Evolutionary conservation across 371 early-diverging fungal species (phyloP).

Genomic region (Rhizomucor pusillus): DNA sequence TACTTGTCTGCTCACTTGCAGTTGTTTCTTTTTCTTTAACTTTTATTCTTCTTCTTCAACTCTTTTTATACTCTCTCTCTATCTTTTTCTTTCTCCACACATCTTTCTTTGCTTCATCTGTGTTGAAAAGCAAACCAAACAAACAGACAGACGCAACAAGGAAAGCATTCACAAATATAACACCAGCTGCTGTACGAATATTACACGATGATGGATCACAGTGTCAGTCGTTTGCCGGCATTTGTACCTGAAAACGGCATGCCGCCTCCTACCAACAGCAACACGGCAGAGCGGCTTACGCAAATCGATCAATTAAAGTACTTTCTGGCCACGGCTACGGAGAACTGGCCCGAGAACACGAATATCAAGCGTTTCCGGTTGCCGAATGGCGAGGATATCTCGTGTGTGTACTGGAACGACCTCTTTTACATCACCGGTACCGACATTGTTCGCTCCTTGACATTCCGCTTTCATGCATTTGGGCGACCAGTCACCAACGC

Average conservation of each 20-base stretch:
- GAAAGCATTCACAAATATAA: no score
- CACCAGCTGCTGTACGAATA: no score
- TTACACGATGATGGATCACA: no score
- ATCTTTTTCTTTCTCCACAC: not conserved
- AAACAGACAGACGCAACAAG: no score
- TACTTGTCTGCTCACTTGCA: not conserved
- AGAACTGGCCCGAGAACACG: constrained; percentile 49
- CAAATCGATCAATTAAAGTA: constrained; percentile 56
- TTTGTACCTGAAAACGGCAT: constrained; percentile 2
- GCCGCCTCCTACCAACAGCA: constrained; percentile 25
- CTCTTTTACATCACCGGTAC: constrained; percentile 96
- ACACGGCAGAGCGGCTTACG: constrained; percentile 24
- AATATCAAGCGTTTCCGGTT: constrained; percentile 70
- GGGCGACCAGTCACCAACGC: constrained; percentile 86
- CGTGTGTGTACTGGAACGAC: constrained; percentile 90
- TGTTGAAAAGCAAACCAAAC: no score
- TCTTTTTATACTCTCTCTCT: not conserved
- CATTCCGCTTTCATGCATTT: constrained; percentile 93
- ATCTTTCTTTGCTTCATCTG: constrained; percentile 18
- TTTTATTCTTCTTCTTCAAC: constrained; percentile 1
- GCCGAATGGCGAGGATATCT: constrained; percentile 83
- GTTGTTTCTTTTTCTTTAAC: not conserved
- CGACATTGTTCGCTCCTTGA: constrained; percentile 96
- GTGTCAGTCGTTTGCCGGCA: no score
- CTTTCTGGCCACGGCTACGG: constrained; percentile 61